Conservation (phyloP, 768 basidiomycete species). For the Sporobolomyces roseus region DNA sequence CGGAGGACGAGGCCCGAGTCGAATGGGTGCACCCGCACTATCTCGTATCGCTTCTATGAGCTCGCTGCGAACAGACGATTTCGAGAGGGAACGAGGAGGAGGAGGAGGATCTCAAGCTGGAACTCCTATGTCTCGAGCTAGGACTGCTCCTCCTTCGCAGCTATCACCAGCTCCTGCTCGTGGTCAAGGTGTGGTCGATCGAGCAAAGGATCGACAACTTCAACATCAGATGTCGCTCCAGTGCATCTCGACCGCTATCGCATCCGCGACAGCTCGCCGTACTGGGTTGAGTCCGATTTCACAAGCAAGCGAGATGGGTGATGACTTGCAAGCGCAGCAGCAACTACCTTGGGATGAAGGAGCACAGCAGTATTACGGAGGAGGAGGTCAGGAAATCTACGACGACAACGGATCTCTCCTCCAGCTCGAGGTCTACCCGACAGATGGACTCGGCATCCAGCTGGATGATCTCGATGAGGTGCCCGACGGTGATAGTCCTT, state of each 20-base stretch:
- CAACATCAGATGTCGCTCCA: conserved; percentile 45
- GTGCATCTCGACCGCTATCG: conserved; percentile 44
- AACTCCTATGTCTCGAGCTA: conserved; percentile 13
- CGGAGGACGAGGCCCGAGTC: conserved; percentile 17
- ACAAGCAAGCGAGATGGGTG: neutral
- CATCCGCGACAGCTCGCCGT: conserved; percentile 40
- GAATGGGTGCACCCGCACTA: neutral
- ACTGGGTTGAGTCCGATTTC: neutral
- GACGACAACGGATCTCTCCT: neutral
- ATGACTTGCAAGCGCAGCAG: neutral
- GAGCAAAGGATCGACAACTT: conserved; percentile 32
- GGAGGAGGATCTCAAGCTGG: neutral
- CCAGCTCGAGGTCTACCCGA: neutral
- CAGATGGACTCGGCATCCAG: conserved; percentile 27
- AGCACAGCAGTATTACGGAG: conserved; percentile 10
- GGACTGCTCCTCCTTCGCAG: neutral
- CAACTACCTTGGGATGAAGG: neutral
- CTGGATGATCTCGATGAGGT: conserved; percentile 47
- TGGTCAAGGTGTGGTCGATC: conserved; percentile 17
- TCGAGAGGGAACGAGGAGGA: neutral
- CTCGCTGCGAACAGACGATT: conserved; percentile 21
- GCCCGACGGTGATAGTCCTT: conserved; percentile 30
- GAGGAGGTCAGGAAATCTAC: conserved; percentile 17
- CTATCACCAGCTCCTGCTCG: neutral
- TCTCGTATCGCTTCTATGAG: conserved; percentile 25